Evolutionary conservation across 2,329 filamentous ascomycete species (phyloP).

Genomic region (Fusarium tanahbumbuense): DNA sequence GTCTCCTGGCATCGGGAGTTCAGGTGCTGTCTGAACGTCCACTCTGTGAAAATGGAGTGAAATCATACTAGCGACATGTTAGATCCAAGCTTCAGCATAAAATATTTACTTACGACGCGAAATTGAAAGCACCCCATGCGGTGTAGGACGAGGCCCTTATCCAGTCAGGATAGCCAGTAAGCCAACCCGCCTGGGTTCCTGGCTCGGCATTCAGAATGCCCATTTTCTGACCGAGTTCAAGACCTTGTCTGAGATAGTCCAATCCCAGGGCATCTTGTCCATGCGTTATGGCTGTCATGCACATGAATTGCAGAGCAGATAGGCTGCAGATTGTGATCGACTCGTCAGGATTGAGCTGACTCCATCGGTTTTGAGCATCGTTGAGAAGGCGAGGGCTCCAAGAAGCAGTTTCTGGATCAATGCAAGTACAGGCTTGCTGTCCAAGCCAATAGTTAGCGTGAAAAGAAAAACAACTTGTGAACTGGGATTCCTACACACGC

Average conservation of each 20-base stretch:
- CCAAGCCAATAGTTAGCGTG: accelerated
- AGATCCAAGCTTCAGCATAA: accelerated
- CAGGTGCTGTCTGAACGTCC: not conserved
- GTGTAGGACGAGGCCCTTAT: not conserved
- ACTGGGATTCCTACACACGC: not conserved
- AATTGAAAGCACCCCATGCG: not conserved
- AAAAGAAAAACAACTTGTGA: accelerated
- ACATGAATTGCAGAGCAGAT: not conserved
- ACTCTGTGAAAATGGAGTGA: not conserved
- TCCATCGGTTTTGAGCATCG: not conserved
- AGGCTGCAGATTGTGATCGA: not conserved
- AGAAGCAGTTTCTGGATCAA: not conserved
- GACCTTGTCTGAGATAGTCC: not conserved
- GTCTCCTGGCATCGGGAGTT: not conserved
- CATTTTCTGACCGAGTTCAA: not conserved
- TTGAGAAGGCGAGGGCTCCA: not conserved
- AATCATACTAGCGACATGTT: not conserved
- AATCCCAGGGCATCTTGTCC: not conserved
- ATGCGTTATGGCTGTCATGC: not conserved
- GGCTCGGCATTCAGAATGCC: not conserved
- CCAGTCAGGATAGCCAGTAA: not conserved
- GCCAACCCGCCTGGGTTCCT: not conserved
- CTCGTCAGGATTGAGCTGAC: not conserved
- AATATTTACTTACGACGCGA: not conserved
- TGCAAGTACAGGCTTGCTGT: not conserved